A percentile compares a stretch with the other conserved stretches of the same genome.
Evolutionary conservation across 257 asterid species (phyloP).

Genomic region (Rhazya stricta): DNA sequence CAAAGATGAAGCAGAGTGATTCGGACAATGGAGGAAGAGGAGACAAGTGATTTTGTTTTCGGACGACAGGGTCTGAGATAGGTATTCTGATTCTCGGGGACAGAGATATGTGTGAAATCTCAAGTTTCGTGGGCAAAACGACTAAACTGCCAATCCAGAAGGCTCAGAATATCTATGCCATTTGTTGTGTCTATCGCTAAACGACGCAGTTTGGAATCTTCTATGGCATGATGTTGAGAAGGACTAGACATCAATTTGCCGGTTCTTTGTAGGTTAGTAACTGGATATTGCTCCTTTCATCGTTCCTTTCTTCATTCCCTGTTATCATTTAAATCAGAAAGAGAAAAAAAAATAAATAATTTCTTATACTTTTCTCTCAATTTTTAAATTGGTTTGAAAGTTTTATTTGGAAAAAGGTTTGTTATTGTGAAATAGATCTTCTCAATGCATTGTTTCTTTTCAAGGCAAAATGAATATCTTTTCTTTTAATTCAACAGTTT

Average conservation of each 20-base stretch:
- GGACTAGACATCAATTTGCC: neutral
- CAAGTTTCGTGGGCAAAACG: neutral
- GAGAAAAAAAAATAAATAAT: neutral
- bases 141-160: neutral
- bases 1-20: neutral
- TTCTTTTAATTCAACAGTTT: no score
- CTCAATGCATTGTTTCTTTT: neutral
- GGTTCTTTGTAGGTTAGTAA: neutral
- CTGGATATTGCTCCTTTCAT: neutral
- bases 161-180: neutral
- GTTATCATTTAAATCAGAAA: neutral
- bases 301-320: neutral
- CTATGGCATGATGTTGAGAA: neutral
- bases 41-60: neutral
- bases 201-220: slow-evolving; percentile 11
- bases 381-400: neutral
- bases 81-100: slow-evolving; percentile 8
- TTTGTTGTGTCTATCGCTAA: neutral
- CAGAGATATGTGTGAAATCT: slow-evolving; percentile 2
- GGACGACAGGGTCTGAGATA: neutral
- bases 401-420: no score
- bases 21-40: neutral
- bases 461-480: slow-evolving; percentile 3
- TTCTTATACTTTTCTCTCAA: neutral
- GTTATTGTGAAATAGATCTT: no score